A percentile compares a stretch with the other conserved stretches of the same genome.
Conservation (phyloP, 2,329 filamentous ascomycete genomes). For the Ascochyta pisi region DNA sequence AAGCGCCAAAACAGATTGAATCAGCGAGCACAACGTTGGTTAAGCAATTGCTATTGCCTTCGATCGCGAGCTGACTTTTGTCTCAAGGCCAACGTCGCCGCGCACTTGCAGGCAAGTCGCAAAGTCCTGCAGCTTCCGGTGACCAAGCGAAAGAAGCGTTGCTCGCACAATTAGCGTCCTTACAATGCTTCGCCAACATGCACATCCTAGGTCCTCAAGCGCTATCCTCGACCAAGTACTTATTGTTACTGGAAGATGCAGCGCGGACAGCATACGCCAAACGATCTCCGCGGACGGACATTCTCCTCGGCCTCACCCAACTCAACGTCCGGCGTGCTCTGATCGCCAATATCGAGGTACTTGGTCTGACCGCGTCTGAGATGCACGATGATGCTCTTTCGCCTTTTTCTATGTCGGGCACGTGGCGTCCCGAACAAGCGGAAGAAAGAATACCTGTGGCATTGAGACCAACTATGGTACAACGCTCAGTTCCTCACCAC, state of each 20-base stretch:
- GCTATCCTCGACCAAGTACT: neutral
- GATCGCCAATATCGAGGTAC: constrained; percentile 4
- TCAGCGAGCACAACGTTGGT: constrained; percentile 7
- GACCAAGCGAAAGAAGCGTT: neutral
- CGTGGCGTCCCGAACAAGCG: neutral
- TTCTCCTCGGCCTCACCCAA: constrained; percentile 6
- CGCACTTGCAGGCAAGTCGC: neutral
- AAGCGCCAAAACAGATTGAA: constrained; percentile 10
- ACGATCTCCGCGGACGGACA: neutral
- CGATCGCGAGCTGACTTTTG: neutral
- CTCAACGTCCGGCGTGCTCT: constrained; percentile 12
- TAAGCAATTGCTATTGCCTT: neutral
- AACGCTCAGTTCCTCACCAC: constrained; percentile 59
- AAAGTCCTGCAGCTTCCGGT: neutral
- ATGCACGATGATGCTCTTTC: constrained; percentile 10
- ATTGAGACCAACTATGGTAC: constrained; percentile 59
- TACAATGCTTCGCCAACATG: neutral
- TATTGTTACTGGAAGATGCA: neutral
- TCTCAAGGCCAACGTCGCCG: neutral
- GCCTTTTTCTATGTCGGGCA: neutral
- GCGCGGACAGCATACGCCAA: neutral
- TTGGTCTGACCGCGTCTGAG: constrained; percentile 8
- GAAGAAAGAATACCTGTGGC: neutral
- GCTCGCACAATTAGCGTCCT: neutral
- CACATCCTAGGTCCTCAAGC: constrained; percentile 7